Conservation (phyloP, 371 early-diverging fungal species). For the Rhizopus delemar region DNA sequence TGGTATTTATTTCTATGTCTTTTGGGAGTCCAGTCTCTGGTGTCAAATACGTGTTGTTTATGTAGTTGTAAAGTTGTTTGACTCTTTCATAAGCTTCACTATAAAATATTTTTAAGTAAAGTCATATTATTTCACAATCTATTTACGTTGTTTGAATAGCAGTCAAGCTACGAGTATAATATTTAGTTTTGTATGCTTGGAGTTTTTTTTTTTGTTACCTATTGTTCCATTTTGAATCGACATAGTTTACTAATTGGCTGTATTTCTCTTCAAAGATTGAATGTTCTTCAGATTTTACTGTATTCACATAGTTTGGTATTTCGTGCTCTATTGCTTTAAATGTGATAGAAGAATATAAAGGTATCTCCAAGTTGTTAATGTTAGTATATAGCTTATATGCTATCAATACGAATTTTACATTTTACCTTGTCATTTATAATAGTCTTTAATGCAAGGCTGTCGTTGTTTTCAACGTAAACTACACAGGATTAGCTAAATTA, state of each 20-base stretch:
- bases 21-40: slow-evolving; percentile 3
- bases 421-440: slow-evolving; percentile 4
- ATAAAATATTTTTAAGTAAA: not conserved
- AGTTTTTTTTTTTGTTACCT: slow-evolving; percentile 10
- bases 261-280: slow-evolving; percentile 6
- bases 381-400: not conserved
- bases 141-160: slow-evolving; percentile 10
- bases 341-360: slow-evolving; percentile 28
- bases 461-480: slow-evolving; percentile 18
- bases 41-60: not conserved
- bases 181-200: not conserved
- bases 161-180: not conserved
- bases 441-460: slow-evolving; percentile 1
- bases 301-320: slow-evolving; percentile 8
- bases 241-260: not conserved
- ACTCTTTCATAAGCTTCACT: slow-evolving; percentile 16
- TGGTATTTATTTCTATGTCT: slow-evolving; percentile 3
- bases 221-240: slow-evolving; percentile 8
- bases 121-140: not conserved
- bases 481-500: not conserved
- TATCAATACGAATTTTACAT: not conserved
- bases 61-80: slow-evolving; percentile 7
- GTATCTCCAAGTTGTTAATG: slow-evolving; percentile 8
- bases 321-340: slow-evolving; percentile 3
- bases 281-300: not conserved